Conservation (phyloP, 2,329 filamentous ascomycete genomes). For the Colletotrichum lindemuthianum region DNA sequence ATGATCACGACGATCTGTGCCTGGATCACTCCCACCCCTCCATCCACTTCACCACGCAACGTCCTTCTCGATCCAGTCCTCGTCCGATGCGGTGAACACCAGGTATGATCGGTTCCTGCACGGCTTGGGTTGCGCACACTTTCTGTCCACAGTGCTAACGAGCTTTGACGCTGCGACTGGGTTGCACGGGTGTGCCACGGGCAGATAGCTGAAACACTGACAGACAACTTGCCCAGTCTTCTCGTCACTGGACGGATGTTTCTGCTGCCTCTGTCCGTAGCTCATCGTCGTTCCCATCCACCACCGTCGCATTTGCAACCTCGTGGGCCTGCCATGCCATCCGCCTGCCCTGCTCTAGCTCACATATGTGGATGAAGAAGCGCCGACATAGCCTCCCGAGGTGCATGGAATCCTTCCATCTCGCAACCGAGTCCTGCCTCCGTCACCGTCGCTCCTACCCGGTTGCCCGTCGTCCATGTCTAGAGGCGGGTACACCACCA, state of each 20-base stretch:
- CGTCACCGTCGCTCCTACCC: constrained; percentile 15
- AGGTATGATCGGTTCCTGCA: constrained; percentile 26
- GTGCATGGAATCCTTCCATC: constrained; percentile 35
- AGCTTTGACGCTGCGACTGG: constrained; percentile 29
- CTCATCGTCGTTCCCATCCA: background rate
- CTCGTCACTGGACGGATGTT: constrained; percentile 22
- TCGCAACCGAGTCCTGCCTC: constrained; percentile 28
- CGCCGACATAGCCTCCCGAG: constrained; percentile 34
- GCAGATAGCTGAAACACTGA: constrained; percentile 37
- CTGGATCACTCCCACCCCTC: constrained; percentile 13
- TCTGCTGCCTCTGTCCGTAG: constrained; percentile 2
- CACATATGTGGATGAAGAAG: constrained; percentile 27
- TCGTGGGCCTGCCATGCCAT: constrained; percentile 26
- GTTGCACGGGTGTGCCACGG: constrained; percentile 27
- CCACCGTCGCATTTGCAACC: constrained; percentile 20
- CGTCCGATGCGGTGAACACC: constrained; percentile 31
- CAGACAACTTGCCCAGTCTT: constrained; percentile 35
- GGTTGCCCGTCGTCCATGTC: constrained; percentile 7
- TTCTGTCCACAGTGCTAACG: constrained; percentile 12
- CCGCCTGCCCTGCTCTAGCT: constrained; percentile 29
- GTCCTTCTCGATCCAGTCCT: constrained; percentile 28
- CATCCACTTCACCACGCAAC: constrained; percentile 17
- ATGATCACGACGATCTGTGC: constrained; percentile 28
- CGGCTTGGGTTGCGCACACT: constrained; percentile 21
- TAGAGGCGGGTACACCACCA: background rate